A percentile compares a stretch with the other conserved stretches of the same genome.
Evolutionary conservation across 176 grass and related monocot species (phyloP).

Genomic region (Carex myosuroides): DNA sequence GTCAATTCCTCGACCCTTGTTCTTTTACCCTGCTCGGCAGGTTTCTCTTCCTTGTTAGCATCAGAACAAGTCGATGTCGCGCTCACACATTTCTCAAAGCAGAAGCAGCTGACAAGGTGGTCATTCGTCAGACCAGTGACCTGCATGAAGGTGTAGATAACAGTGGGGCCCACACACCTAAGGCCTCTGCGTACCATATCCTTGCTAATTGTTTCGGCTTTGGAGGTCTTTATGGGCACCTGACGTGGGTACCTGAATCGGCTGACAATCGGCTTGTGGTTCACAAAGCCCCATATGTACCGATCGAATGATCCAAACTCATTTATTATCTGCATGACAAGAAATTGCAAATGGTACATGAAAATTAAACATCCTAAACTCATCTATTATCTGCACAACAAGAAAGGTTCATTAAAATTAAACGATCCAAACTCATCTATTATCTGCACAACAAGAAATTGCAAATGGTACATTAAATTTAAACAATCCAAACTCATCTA

Average conservation of each 20-base stretch:
- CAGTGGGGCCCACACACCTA: constrained; percentile 79
- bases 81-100: constrained; percentile 55
- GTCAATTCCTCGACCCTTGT: neutral
- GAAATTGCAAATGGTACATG: constrained; percentile 13
- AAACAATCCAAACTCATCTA: constrained; percentile 71
- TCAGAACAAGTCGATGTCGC: neutral
- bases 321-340: constrained; percentile 51
- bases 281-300: constrained; percentile 90
- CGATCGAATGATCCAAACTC: constrained; percentile 88
- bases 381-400: no score
- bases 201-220: constrained; percentile 83
- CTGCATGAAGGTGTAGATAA: constrained; percentile 98
- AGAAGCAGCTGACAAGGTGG: constrained; percentile 72
- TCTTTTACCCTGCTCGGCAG: neutral
- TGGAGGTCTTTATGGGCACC: constrained; percentile 75
- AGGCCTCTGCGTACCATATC: constrained; percentile 69
- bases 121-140: constrained; percentile 86
- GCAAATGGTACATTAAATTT: no score
- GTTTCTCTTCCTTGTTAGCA: neutral
- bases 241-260: constrained; percentile 59
- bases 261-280: constrained; percentile 47
- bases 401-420: neutral
- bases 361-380: neutral
- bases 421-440: constrained; percentile 56
- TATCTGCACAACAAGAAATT: constrained; percentile 36